Evolutionary conservation across 495 filamentous ascomycete genomes (phyloP).

Genomic region (Neurospora africana): DNA sequence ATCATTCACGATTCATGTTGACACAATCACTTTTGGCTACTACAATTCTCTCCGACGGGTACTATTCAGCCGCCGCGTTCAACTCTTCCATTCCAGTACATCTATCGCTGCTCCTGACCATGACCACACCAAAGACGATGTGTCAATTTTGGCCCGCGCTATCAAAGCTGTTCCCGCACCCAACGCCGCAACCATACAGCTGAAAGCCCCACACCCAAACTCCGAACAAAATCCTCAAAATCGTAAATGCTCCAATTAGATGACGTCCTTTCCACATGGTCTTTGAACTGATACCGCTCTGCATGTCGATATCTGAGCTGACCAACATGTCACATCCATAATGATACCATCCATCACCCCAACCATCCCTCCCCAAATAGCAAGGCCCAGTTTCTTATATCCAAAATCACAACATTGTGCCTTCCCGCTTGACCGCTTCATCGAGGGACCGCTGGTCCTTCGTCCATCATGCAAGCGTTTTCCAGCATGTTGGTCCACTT

Average conservation of each 20-base stretch:
- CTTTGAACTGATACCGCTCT: neutral
- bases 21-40: neutral
- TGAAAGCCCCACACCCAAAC: neutral
- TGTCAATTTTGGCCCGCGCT: neutral
- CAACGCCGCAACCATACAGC: neutral
- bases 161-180: neutral
- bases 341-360: neutral
- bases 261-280: neutral
- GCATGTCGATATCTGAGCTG: neutral
- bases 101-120: neutral
- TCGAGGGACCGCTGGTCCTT: slow-evolving; percentile 34
- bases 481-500: slow-evolving; percentile 99
- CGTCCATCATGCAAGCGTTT: slow-evolving; percentile 94
- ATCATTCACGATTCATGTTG: neutral
- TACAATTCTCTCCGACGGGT: neutral
- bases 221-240: neutral
- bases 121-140: neutral
- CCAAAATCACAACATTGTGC: neutral
- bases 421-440: neutral
- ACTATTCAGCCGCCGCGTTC: neutral
- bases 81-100: neutral
- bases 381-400: neutral
- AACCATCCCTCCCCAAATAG: neutral
- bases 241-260: neutral
- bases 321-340: neutral